Conservation (phyloP, 2,329 filamentous ascomycete species). For the Colletotrichum spaethianum region DNA sequence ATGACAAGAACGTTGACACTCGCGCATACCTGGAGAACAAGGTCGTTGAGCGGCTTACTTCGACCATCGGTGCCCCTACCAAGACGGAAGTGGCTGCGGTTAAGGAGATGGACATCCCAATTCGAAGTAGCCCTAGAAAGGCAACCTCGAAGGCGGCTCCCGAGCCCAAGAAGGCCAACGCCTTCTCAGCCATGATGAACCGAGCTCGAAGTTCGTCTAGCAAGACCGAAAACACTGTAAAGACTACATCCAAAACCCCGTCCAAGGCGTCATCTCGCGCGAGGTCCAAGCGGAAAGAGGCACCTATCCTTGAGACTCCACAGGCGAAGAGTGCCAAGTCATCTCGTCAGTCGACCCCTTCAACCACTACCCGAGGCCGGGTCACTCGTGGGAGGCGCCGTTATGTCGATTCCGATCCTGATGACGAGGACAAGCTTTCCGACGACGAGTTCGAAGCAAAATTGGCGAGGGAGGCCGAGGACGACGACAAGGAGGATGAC, state of each 20-base stretch:
- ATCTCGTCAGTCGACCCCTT: conserved; percentile 82
- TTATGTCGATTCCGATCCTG: conserved; percentile 71
- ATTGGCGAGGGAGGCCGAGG: conserved; percentile 73
- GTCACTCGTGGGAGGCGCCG: conserved; percentile 53
- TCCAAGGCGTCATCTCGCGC: conserved; percentile 38
- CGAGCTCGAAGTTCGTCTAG: conserved; percentile 40
- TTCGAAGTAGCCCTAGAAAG: conserved; percentile 54
- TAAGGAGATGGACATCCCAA: conserved; percentile 49
- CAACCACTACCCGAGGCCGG: conserved; percentile 65
- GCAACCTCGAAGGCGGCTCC: conserved; percentile 45
- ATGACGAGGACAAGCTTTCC: conserved; percentile 73
- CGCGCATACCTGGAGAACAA: conserved; percentile 88
- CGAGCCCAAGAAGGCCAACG: conserved; percentile 54
- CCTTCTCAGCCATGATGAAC: conserved; percentile 69
- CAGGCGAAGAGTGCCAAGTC: conserved; percentile 80
- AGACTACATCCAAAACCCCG: conserved; percentile 41
- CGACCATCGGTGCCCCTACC: conserved; percentile 51
- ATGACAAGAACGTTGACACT: conserved; percentile 70
- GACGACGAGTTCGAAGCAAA: conserved; percentile 89
- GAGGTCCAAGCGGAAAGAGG: conserved; percentile 51
- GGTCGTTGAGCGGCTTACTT: conserved; percentile 74
- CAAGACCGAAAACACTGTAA: conserved; percentile 44
- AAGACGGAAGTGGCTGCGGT: conserved; percentile 46
- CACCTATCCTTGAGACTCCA: conserved; percentile 49
- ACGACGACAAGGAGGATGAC: conserved; percentile 55